Evolutionary conservation across 805 yeast species (phyloP), one percentile per base, ranked within the genome.

Genomic region (Ogataea nakhonphanomensis): DNA sequence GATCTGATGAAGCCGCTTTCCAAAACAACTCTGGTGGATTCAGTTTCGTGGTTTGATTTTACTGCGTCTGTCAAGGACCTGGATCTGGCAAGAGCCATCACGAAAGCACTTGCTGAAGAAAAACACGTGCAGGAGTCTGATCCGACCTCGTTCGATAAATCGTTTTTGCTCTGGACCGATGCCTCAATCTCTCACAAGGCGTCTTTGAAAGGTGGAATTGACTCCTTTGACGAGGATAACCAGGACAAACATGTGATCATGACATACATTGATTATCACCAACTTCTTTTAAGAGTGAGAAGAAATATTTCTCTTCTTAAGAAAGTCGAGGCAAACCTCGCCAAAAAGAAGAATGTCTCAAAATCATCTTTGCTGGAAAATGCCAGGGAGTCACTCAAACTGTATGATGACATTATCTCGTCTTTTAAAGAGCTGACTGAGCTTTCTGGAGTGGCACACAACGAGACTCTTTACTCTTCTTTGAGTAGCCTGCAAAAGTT

Each of bases 401-500:
- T 82, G 17, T 71, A 69, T 44, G 76, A 73, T 15, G 66, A 71
- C 7, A 70, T 86, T 27, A 59, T 71, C 9, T 65, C 70, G 33
- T 78, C 84, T 12, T 58, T 82, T 25, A 63, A 62, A 3, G 82
- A 81, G 49, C 63, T 88, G 33, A 69, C 74, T 54, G 95, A 88
- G 45, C 71, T 93, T 37, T 96, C 97, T 0, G 98, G 98, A 70
- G 95, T 91, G 13, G 79, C 84, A 55, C 85, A 86, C 38, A 95
- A 88, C 57, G 93, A 84, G 38, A 80, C 73, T 15, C 69, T 91
- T 39, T 59, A 67, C 46, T 63, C 65, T 6, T 75, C 82, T 7
- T 66, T 93, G 31, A 70, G 67, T 9, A 50, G 70, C 11, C 63
- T 87, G 51, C 64, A 66, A 23, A 54, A 57, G 7, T 78, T 67